phyloP scores from a whole-genome alignment of 805 yeast genomes.

The Candida bentonensis region DNA sequence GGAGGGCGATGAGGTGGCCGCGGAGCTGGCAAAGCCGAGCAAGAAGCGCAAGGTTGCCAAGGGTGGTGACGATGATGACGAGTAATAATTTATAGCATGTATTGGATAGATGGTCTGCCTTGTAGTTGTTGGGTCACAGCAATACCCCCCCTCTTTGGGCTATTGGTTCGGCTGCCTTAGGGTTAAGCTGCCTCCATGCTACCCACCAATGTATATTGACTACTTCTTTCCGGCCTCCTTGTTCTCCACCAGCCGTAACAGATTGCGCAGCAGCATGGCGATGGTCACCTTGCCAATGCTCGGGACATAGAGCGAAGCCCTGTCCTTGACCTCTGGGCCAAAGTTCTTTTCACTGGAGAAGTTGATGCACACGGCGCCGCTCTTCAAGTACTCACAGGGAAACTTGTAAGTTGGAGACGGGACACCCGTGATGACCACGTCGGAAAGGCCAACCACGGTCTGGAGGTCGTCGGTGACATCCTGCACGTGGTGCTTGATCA shows the following conservation, averaged over 20 bases:
- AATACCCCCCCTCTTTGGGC: too few species aligned
- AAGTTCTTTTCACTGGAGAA: slow-evolving; percentile 86
- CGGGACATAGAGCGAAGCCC: slow-evolving; percentile 88
- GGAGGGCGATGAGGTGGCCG: slow-evolving; percentile 31
- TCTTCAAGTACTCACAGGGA: slow-evolving; percentile 63
- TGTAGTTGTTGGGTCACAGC: too few species aligned
- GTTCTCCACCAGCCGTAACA: slow-evolving; percentile 70
- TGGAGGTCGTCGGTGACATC: slow-evolving; percentile 41
- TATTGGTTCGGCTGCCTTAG: too few species aligned
- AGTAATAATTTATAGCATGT: too few species aligned
- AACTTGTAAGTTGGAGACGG: slow-evolving; percentile 76
- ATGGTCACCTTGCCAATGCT: slow-evolving; percentile 94
- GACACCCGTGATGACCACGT: slow-evolving; percentile 92
- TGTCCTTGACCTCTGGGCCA: slow-evolving; percentile 57
- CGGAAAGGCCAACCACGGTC: slow-evolving; percentile 59
- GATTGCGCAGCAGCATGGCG: slow-evolving; percentile 81
- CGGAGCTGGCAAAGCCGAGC: slow-evolving; percentile 17
- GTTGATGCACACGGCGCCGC: slow-evolving; percentile 85
- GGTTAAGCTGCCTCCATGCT: too few species aligned
- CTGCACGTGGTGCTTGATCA: slow-evolving; percentile 69
- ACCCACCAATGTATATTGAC: too few species aligned
- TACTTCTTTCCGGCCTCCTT: slow-evolving; percentile 17
- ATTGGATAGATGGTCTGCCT: too few species aligned
- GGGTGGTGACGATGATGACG: too few species aligned
- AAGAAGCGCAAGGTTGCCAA: slow-evolving; percentile 4